Percentiles rank a stretch among this genome's conserved stretches.
phyloP scores from a whole-genome alignment of 768 basidiomycete species.

The Rickenella mellea region DNA sequence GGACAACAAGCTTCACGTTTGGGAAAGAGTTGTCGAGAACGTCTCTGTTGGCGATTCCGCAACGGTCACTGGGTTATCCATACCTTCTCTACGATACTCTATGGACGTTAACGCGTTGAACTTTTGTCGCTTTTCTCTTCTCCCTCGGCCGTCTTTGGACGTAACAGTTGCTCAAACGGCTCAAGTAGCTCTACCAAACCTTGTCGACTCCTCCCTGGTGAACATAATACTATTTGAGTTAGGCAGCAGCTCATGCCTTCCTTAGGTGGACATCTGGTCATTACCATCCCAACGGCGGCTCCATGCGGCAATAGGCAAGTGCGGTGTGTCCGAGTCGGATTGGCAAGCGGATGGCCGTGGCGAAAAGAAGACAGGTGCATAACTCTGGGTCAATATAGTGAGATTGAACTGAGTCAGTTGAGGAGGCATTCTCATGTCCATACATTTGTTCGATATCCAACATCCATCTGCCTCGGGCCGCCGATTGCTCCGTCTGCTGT shows the following conservation, averaged over 20 bases:
- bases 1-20: constrained; percentile 80
- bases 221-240: constrained; percentile 10
- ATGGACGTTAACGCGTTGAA: constrained; percentile 91
- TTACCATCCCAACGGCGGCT: constrained; percentile 59
- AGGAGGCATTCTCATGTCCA: constrained; percentile 82
- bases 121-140: constrained; percentile 82
- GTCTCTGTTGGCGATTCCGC: constrained; percentile 47
- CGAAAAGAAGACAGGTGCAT: too few relatives aligned
- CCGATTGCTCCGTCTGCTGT: constrained; percentile 47
- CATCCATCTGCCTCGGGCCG: constrained; percentile 20
- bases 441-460: constrained; percentile 49
- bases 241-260: too few relatives aligned
- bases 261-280: constrained; percentile 80
- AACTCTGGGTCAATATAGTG: too few relatives aligned
- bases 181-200: constrained; percentile 75
- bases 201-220: constrained; percentile 82
- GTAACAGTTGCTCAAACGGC: constrained; percentile 18
- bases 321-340: constrained; percentile 14
- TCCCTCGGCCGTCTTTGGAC: constrained; percentile 20
- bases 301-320: constrained; percentile 79
- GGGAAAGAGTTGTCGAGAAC: constrained; percentile 39
- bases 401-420: constrained; percentile 1
- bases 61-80: constrained; percentile 34
- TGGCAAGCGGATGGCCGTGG: not conserved
- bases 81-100: constrained; percentile 49